Evolutionary conservation across 2,329 filamentous ascomycete genomes (phyloP).

Genomic region (Clarireedia hainanense): DNA sequence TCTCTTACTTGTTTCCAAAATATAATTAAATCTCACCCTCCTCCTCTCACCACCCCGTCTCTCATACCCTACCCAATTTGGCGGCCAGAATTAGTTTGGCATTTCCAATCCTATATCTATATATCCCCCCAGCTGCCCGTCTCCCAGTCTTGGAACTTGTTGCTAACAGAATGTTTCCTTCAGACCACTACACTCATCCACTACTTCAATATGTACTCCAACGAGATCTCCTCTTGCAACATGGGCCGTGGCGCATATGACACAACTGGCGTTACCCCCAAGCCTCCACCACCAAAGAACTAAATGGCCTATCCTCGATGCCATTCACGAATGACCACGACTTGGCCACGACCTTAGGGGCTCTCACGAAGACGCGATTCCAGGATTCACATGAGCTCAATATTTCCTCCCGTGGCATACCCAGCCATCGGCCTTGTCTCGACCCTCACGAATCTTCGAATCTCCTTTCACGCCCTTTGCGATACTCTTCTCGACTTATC

Average conservation of each 20-base stretch:
- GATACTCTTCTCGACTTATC: background rate
- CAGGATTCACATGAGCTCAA: background rate
- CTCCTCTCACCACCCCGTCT: background rate
- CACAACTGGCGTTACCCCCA: conserved; percentile 42
- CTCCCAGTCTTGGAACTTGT: background rate
- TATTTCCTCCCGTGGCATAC: background rate
- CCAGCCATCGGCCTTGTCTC: conserved; percentile 1
- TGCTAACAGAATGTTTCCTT: conserved; percentile 4
- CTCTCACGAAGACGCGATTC: conserved; percentile 2
- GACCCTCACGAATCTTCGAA: conserved; percentile 7
- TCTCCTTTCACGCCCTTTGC: background rate
- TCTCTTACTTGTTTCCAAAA: background rate
- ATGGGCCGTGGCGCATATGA: conserved; percentile 47
- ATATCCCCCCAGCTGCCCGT: background rate
- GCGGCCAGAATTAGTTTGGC: background rate
- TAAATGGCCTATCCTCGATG: conserved; percentile 15
- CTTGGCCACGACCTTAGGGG: conserved; percentile 6
- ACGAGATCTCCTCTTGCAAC: conserved; percentile 30
- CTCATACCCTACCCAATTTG: background rate
- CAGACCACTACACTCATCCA: background rate
- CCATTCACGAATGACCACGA: conserved; percentile 8
- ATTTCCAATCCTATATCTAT: conserved; percentile 1
- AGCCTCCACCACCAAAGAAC: conserved; percentile 29
- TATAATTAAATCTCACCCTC: conserved; percentile 1
- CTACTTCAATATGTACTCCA: conserved; percentile 22